Percentiles rank a stretch among this genome's conserved stretches.
phyloP scores from a whole-genome alignment of 768 basidiomycete species.

The Omphalotus guepiniiformis region DNA sequence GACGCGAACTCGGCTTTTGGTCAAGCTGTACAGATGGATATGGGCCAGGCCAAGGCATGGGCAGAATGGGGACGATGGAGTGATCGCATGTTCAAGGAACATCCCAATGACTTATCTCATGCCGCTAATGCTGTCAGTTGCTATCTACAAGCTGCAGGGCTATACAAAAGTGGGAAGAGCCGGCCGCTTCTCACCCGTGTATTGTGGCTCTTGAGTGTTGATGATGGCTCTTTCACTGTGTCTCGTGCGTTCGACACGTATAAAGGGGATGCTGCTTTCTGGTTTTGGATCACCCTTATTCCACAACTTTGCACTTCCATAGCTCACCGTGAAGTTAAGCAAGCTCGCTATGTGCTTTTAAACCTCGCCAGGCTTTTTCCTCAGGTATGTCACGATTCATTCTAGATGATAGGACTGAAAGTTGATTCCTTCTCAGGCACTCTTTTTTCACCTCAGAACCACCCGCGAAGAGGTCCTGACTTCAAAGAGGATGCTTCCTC shows the following conservation, averaged over 20 bases:
- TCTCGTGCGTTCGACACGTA: constrained; percentile 88
- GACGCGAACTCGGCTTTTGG: constrained; percentile 92
- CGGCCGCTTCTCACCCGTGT: constrained; percentile 88
- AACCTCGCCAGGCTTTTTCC: constrained; percentile 90
- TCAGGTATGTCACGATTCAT: constrained; percentile 53
- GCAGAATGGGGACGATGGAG: constrained; percentile 96
- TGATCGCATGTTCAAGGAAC: constrained; percentile 90
- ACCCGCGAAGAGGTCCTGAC: constrained; percentile 64
- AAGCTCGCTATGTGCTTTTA: constrained; percentile 83
- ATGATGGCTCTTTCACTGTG: constrained; percentile 69
- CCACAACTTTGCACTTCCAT: constrained; percentile 91
- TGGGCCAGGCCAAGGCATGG: constrained; percentile 95
- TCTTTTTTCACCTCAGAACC: constrained; percentile 94
- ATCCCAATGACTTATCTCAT: constrained; percentile 63
- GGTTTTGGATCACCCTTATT: constrained; percentile 99
- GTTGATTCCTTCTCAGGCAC: constrained; percentile 49
- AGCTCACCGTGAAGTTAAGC: constrained; percentile 88
- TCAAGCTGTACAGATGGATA: constrained; percentile 94
- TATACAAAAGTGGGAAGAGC: constrained; percentile 92
- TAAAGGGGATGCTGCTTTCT: constrained; percentile 93
- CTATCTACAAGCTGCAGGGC: constrained; percentile 94
- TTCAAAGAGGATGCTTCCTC: constrained; percentile 33
- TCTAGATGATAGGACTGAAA: constrained; percentile 6
- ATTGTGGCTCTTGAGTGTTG: constrained; percentile 94
- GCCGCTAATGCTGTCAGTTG: constrained; percentile 94